phyloP scores from a whole-genome alignment of 176 grass and related monocot species.

The Themeda triandra region DNA sequence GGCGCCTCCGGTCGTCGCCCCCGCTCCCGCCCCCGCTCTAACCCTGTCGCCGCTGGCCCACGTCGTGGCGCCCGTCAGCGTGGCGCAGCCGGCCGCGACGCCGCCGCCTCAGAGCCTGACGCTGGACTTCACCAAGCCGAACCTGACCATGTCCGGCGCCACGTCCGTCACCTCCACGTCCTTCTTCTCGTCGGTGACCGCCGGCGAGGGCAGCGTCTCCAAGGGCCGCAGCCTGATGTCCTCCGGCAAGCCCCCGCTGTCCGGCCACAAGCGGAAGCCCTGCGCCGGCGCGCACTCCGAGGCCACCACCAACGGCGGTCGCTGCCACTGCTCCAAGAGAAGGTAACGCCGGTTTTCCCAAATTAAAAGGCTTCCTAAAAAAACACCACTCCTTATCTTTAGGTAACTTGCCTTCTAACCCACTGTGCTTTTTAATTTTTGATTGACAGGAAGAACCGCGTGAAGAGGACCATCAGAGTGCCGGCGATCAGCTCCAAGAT shows the following conservation, averaged over 20 bases:
- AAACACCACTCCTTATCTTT: neutral
- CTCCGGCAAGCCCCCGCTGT: conserved; percentile 63
- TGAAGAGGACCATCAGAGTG: conserved; percentile 74
- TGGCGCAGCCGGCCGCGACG: conserved; percentile 2
- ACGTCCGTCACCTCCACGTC: conserved; percentile 75
- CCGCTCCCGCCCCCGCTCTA: neutral
- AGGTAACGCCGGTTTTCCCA: conserved; percentile 33
- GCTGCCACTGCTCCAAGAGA: conserved; percentile 89
- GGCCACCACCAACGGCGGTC: conserved; percentile 46
- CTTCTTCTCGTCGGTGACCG: conserved; percentile 84
- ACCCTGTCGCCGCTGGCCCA: neutral
- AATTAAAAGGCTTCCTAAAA: neutral
- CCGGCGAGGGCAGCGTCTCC: conserved; percentile 85
- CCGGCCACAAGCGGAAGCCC: conserved; percentile 61
- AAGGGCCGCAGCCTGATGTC: conserved; percentile 66
- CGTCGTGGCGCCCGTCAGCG: neutral
- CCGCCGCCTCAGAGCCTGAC: conserved; percentile 75
- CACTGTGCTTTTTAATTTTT: accelerated
- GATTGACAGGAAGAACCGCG: conserved; percentile 53
- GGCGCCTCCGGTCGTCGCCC: neutral
- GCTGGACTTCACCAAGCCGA: conserved; percentile 89
- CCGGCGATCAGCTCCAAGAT: conserved; percentile 86
- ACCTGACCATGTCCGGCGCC: conserved; percentile 52
- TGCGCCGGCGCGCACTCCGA: conserved; percentile 64
- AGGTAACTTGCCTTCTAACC: neutral